Evolutionary conservation across 345 rosid species (phyloP).

Genomic region (Noccaea caerulescens): DNA sequence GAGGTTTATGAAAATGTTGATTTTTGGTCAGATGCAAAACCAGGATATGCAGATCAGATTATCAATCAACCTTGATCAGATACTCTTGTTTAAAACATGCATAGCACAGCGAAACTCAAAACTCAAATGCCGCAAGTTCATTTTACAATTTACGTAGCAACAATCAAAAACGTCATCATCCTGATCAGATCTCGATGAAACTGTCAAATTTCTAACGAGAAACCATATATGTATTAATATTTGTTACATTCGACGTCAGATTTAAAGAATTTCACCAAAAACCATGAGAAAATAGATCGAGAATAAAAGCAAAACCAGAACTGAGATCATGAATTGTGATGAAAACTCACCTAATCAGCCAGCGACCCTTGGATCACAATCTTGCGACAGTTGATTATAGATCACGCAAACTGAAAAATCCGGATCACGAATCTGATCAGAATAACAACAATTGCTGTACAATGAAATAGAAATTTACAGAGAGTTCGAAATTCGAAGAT

Average conservation of each 20-base stretch:
- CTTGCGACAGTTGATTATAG: constrained; percentile 17
- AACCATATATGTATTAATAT: constrained; percentile 13
- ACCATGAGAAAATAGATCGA: constrained; percentile 19
- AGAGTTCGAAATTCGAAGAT: constrained; percentile 12
- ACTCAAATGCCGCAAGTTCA: constrained; percentile 2
- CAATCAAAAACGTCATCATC: constrained; percentile 14
- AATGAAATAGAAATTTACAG: constrained; percentile 12
- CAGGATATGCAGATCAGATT: constrained; percentile 27
- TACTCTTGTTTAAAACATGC: constrained; percentile 9
- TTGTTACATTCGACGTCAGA: constrained; percentile 21
- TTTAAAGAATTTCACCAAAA: constrained; percentile 32
- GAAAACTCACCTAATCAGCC: constrained; percentile 39
- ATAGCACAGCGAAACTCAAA: neutral
- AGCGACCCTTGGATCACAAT: constrained; percentile 36
- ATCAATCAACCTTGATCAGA: constrained; percentile 33
- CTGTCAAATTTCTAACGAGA: constrained; percentile 3
- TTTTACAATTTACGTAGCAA: constrained; percentile 13
- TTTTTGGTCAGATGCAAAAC: neutral
- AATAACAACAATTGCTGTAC: neutral
- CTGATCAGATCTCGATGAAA: constrained; percentile 52
- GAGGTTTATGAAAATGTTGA: constrained; percentile 9
- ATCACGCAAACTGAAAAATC: constrained; percentile 28
- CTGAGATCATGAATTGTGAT: constrained; percentile 13
- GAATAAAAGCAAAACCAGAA: constrained; percentile 4
- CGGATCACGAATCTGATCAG: constrained; percentile 22